Evolutionary conservation across 148 eudicot genomes (phyloP).

Genomic region (Rhododendron henanense): DNA sequence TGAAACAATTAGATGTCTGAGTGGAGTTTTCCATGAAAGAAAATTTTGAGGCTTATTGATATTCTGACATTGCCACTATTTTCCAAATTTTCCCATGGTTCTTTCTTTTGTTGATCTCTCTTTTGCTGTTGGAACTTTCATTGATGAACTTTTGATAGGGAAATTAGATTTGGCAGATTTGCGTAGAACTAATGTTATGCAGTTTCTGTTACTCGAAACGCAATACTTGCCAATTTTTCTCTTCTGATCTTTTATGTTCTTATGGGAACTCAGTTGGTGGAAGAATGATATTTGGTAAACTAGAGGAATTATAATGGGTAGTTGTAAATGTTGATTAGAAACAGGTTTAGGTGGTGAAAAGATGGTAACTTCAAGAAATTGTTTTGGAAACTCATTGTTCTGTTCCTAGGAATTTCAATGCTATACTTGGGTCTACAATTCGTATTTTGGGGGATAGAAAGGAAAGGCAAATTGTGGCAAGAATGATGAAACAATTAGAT

Average conservation of each 20-base stretch:
- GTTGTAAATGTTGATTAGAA: background rate
- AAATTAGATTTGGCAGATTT: background rate
- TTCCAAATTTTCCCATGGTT: background rate
- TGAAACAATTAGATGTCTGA: background rate
- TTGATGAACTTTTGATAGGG: background rate
- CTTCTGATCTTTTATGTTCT: background rate
- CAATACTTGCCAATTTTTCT: background rate
- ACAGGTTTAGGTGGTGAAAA: background rate
- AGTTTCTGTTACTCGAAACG: background rate
- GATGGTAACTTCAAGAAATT: background rate
- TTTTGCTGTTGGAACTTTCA: background rate
- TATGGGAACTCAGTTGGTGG: background rate
- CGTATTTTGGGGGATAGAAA: background rate
- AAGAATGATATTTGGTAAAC: background rate
- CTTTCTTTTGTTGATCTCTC: background rate
- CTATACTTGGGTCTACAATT: background rate
- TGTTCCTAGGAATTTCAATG: background rate
- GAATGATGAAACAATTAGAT: slow-evolving; percentile 5
- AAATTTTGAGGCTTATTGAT: background rate
- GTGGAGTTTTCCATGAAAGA: background rate
- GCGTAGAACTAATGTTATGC: background rate
- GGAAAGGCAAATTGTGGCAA: background rate
- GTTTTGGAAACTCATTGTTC: background rate
- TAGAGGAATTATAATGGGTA: background rate
- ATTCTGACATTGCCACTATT: background rate